Conservation (phyloP, 1,139 yeast genomes). For the Yamadazyma diddensiae region DNA sequence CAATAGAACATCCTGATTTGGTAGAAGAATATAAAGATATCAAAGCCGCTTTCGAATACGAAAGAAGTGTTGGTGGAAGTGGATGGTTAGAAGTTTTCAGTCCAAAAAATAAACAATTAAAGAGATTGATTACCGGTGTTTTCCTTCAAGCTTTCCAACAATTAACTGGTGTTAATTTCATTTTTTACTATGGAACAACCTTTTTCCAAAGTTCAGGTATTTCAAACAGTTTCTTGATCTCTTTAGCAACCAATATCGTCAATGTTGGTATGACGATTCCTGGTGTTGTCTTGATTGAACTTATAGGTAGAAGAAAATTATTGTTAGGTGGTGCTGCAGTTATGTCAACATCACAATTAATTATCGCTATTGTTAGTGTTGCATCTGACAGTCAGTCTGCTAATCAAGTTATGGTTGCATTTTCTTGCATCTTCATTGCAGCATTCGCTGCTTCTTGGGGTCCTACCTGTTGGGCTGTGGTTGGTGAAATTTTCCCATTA, state of each 20-base stretch:
- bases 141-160: slow-evolving; percentile 55
- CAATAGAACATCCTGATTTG: slow-evolving; percentile 39
- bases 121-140: slow-evolving; percentile 36
- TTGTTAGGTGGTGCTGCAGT: slow-evolving; percentile 54
- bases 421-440: slow-evolving; percentile 74
- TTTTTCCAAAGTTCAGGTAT: slow-evolving; percentile 61
- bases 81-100: slow-evolving; percentile 36
- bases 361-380: slow-evolving; percentile 71
- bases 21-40: slow-evolving; percentile 38
- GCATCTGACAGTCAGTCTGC: slow-evolving; percentile 31
- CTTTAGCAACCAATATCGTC: slow-evolving; percentile 37
- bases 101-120: slow-evolving; percentile 31
- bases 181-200: slow-evolving; percentile 67
- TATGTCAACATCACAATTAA: slow-evolving; percentile 63
- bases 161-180: slow-evolving; percentile 72
- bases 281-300: slow-evolving; percentile 35
- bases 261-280: slow-evolving; percentile 38
- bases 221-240: slow-evolving; percentile 27
- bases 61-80: slow-evolving; percentile 27
- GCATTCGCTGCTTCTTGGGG: slow-evolving; percentile 88
- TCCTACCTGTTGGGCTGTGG: slow-evolving; percentile 73
- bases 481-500: slow-evolving; percentile 76
- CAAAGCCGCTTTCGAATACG: slow-evolving; percentile 36
- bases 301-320: slow-evolving; percentile 36
- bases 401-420: slow-evolving; percentile 59